Evolutionary conservation across 225 moss, liverwort and hornwort species (phyloP).

Genomic region (Sphagnum contortum): DNA sequence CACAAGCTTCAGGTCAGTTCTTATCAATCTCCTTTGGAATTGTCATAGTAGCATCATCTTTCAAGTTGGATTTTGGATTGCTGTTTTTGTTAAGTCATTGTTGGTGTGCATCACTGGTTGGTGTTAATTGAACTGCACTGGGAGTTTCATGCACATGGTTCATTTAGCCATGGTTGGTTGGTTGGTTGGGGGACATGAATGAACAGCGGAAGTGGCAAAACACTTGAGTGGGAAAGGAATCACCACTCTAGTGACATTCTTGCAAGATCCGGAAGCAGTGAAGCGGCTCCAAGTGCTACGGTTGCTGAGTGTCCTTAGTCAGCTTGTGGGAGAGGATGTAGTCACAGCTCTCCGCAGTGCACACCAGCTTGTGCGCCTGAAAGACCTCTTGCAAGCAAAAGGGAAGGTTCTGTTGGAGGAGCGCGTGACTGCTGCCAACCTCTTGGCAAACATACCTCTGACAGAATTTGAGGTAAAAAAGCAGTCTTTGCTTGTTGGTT

Average conservation of each 20-base stretch:
- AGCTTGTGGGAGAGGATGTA: background rate
- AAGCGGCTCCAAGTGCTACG: background rate
- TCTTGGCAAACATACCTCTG: constrained; percentile 2
- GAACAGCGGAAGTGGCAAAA: background rate
- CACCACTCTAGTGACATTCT: background rate
- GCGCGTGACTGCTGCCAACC: background rate
- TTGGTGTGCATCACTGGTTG: no score
- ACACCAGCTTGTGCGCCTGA: background rate
- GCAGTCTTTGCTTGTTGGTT: background rate
- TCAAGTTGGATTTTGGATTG: no score
- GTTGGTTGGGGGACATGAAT: no score
- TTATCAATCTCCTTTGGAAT: no score
- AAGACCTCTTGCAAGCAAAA: background rate
- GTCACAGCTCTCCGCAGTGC: background rate
- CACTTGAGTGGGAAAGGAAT: constrained; percentile 1
- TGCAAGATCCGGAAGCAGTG: background rate
- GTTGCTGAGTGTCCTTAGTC: background rate
- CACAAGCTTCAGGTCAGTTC: background rate
- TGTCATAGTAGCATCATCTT: no score
- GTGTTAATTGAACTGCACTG: no score
- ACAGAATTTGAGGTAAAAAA: background rate
- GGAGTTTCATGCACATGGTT: background rate
- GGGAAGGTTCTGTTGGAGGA: background rate
- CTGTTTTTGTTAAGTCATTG: no score
- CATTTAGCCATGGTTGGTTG: background rate